Conservation (phyloP, 345 rosid species). For the Lepidium aucheri region DNA sequence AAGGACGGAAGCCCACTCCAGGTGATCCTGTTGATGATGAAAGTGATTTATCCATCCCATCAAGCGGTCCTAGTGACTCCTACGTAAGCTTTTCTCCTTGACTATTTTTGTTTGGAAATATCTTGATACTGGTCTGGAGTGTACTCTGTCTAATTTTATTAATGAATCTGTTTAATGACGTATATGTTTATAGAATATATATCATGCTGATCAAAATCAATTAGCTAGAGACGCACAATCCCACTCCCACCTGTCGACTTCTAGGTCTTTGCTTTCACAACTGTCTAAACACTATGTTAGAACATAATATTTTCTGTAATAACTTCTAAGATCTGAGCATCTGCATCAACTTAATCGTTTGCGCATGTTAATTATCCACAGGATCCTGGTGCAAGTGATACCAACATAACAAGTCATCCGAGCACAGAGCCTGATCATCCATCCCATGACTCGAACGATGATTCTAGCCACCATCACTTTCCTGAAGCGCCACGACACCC, state of each 20-base stretch:
- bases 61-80: constrained; percentile 35
- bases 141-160: not conserved
- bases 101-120: not conserved
- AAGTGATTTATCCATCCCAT: constrained; percentile 42
- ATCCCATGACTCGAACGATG: constrained; percentile 42
- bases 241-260: not conserved
- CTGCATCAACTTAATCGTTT: not conserved
- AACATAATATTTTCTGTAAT: not conserved
- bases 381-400: constrained; percentile 47
- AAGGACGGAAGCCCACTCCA: constrained; percentile 85
- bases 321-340: not conserved
- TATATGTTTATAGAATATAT: not conserved
- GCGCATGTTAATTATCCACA: constrained; percentile 28
- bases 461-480: constrained; percentile 39
- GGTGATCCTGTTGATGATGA: constrained; percentile 84
- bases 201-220: not conserved
- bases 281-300: not conserved
- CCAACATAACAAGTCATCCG: constrained; percentile 34
- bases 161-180: not conserved
- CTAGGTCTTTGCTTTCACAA: not conserved
- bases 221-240: not conserved
- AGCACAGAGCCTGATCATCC: constrained; percentile 40
- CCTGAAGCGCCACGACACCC: constrained; percentile 35
- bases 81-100: constrained; percentile 19
- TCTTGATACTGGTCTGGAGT: not conserved